Evolutionary conservation across 345 rosid species (phyloP), one percentile per base, ranked within the genome.

Genomic region (Noccaea bulbosa): DNA sequence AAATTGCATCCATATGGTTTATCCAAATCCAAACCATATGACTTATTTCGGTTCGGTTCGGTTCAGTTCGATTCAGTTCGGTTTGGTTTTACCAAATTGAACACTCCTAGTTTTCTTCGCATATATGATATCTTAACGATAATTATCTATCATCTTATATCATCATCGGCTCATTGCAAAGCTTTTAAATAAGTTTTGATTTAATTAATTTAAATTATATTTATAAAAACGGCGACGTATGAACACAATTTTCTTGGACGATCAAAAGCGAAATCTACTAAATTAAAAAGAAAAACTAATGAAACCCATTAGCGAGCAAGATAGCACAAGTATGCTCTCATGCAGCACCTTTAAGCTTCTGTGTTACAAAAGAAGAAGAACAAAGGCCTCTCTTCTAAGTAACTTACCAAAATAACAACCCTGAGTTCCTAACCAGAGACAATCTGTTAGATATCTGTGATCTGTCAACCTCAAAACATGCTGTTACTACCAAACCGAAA

Each of bases 61-160:
- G n/a, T n/a, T n/a, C n/a, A n/a, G n/a, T n/a, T n/a, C n/a, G n/a
- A n/a, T n/a, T n/a, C n/a, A n/a, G n/a, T n/a, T n/a, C n/a, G n/a
- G n/a, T n/a, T n/a, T n/a, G n/a, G n/a, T n/a, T n/a, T n/a, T n/a
- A n/a, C n/a, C n/a, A n/a, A n/a, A n/a, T n/a, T n/a, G n/a, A n/a
- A n/a, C n/a, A n/a, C n/a, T n/a, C n/a, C n/a, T n/a, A n/a, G 39
- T 11, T 53, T 41, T 67, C 11, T 11, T 67, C 45, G 41, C n/a
- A 14, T 67, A 51, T 30, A 17, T 12, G 5, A 38, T 20, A 48
- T 48, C 6, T 45, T 48, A n/a, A 5, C n/a, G 16, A 5, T 43
- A 43, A 43, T n/a, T 35, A 37, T 55, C 43, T 35, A 17, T 17
- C 20, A 17, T 17, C 20, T 17, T 17, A 17, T 17, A 17, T 17